Evolutionary conservation across 495 filamentous ascomycete genomes (phyloP), one percentile per base, ranked within the genome.

Genomic region (Trichoderma gamsii): DNA sequence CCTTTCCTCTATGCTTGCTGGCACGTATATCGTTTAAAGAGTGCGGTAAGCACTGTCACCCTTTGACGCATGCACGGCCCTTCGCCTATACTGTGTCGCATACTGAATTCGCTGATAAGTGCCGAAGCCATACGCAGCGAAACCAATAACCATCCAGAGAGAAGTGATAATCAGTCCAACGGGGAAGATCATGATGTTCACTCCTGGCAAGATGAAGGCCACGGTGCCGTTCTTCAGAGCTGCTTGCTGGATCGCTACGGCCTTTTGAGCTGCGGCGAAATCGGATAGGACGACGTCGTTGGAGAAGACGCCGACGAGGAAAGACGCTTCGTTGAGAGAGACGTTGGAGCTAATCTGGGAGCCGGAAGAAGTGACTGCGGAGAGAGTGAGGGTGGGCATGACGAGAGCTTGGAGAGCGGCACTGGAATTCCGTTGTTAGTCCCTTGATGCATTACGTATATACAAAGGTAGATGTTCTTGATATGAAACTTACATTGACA

Each of bases 231-330:
- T 78, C 43, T 69, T 70, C 23, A 83, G 66, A 8, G 70, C 65
- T 0, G 64, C 70, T 2, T 79, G 69, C n/a, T 78, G 70, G 7
- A 71, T 71, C 27, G 79, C 69, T 41, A 82, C 78, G 0, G 77
- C 78, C 27, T 77, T 65, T 64, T 80, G 71, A n/a, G 83, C 76
- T n/a, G 74, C 64, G 41, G 74, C 71, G 27, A 80, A 77, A 46
- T 74, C 76, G 63, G 80, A 81, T 72, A 80, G 73, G 71, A 80
- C 71, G 25, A 79, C 76, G 51, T 80, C 73, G 29, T 83, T 76
- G 0, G 86, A 81, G 71, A 92, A 91, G 63, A 88, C 82, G 38
- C 90, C 90, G 27, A 80, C 81, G 56, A 93, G 84, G 65, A 92
- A 93, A 11, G 83, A 86, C 23, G 89, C 86, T 71, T 88, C 85